Evolutionary conservation across 176 grass and related monocot species (phyloP).

Genomic region (Bolboschoenus planiculmis): DNA sequence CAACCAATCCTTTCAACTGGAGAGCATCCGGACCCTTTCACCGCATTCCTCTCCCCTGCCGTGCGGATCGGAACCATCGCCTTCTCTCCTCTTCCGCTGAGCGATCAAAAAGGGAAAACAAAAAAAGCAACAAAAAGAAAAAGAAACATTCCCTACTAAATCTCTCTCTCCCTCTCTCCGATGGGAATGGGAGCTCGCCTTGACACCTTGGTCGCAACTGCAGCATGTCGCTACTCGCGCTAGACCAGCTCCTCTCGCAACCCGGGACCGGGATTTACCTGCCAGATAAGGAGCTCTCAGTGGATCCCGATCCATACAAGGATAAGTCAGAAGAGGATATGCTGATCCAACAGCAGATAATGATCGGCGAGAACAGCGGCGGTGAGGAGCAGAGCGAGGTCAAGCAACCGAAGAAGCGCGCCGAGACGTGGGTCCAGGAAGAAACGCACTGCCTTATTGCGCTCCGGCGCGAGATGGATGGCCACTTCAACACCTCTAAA

Average conservation of each 20-base stretch:
- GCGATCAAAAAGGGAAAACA: not conserved
- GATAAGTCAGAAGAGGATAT: constrained; percentile 35
- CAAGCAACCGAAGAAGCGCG: constrained; percentile 73
- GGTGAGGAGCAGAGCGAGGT: constrained; percentile 42
- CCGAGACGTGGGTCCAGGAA: constrained; percentile 93
- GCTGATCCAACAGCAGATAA: constrained; percentile 50
- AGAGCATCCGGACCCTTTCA: constrained; percentile 3
- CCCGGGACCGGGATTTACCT: constrained; percentile 45
- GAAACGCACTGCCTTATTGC: constrained; percentile 81
- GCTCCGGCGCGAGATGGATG: constrained; percentile 72
- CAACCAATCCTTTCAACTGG: not conserved
- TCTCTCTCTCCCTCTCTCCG: not conserved
- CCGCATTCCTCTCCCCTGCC: constrained; percentile 5
- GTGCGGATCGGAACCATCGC: not conserved
- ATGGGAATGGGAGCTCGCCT: constrained; percentile 14
- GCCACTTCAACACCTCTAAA: constrained; percentile 90
- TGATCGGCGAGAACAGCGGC: constrained; percentile 62
- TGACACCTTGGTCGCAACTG: not conserved
- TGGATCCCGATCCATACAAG: constrained; percentile 9
- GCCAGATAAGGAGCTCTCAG: constrained; percentile 23
- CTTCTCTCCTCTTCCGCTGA: not conserved
- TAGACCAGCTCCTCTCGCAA: constrained; percentile 33
- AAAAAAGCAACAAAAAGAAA: not conserved
- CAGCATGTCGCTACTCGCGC: constrained; percentile 36
- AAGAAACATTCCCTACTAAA: not conserved